Evolutionary conservation across 2,329 filamentous ascomycete species (phyloP), one percentile per base, ranked within the genome.

Genomic region (Epichloe elymi): DNA sequence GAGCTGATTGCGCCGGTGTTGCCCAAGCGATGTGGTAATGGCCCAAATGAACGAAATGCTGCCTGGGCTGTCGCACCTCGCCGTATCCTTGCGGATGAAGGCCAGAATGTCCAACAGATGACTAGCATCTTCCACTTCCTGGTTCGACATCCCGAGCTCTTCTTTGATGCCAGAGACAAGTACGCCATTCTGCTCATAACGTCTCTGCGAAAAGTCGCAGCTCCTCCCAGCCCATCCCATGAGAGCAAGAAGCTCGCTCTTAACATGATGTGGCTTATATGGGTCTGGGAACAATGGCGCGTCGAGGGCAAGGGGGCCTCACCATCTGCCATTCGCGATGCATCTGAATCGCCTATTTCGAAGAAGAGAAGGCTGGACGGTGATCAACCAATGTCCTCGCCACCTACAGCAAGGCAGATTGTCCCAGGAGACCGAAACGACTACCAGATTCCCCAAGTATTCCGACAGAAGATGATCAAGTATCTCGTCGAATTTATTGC

Each of bases 101-200:
- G 88, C 26, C 88, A 93, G 55, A 98, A 98, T 60, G 77, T 91
- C 45, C 90, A 95, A 66, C 93, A 97, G 68, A 85, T 97, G 70
- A 95, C 89, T 49, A 93, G 86, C 70, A 97, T 98, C 59, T 97
- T 96, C 72, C 86, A 96, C 61, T 98, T 98, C 69, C 74, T 98
- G 36, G 91, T 96, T 37, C 82, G 87, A 51, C 91, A 98, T 63
- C 86, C 90, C 0, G 85, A 93, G 60, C 73, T 98, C 4, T 98
- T 98, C 70, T 98, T 94, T 59, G 91, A 97, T 56, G 89, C 88
- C 1, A 78, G 93, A 50, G 93, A 98, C 57, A 90, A 91, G 62
- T 94, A 97, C 57, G 82, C 89, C 4, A 80, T 86, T 51, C 79
- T 93, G 56, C 94, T 98, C 63, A 90, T 98, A 51, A 84, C 83